Base-by-base conservation (phyloP, 805 yeast species). In the Isabelozyma heimii region DNA sequence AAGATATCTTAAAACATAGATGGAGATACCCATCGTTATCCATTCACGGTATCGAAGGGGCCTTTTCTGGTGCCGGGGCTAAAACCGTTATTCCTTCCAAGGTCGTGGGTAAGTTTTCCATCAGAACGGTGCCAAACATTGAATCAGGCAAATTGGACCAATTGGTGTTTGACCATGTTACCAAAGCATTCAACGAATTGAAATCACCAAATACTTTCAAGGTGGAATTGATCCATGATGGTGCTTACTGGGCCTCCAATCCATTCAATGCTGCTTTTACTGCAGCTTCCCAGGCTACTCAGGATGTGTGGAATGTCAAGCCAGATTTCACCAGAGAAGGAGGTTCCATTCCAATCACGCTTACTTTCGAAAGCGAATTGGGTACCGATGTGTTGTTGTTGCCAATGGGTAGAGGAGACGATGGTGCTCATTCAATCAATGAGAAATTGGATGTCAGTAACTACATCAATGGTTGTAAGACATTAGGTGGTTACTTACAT, bases 311-410 rank as follows among this genome's bases (percentile, higher is more conserved):
- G 91, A 86, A 89, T 55, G 83, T 92, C 43, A 95, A 89, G 54
- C 99, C 99, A 35, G 99, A 94, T 71, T 82, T 89, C 66, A 95
- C 98, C 39, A 85, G 99, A 76, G 99, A 94, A 75, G 99, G 99
- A 62, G 99, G 99, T 37, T 91, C 97, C 4, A 94, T 94, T 64
- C 99, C 99, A 55, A 91, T 94, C 67, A 92, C 99, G 17, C 72
- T 94, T 57, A 87, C 97, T 35, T 94, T 94, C 72, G 97, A 94
- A 76, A 79, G 91, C 61, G 84, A 83, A 65, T 80, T 94, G 62
- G 84, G 88, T 60, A 88, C 95, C 20, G 85, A 85, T 54, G 98
- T 91, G 33, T 77, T 94, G 54, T 77, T 94, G 62, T 81, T 94
- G 60, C 99, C 99, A 54, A 88, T 94, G 87, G 99, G 99, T 56